Conservation (phyloP, 352 stramenopile species). For the Globisporangium okanoganense region DNA sequence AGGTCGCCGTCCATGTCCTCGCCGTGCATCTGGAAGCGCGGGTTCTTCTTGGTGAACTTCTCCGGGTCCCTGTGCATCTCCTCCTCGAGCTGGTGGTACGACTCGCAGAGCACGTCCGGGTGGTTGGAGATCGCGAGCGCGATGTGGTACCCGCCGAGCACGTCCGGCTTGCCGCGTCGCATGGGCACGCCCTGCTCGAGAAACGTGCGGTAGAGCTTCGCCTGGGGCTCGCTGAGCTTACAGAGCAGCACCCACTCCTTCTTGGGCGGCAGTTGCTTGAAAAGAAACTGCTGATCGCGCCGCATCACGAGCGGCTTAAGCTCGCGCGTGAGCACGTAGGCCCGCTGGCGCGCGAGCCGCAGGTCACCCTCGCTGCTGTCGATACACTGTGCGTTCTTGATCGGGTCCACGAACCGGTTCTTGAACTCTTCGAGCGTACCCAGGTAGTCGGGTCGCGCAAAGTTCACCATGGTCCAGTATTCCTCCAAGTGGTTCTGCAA, state of each 20-base stretch:
- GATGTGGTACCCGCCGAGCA: conserved; percentile 85
- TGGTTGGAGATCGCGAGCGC: conserved; percentile 88
- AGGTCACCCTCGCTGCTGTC: conserved; percentile 75
- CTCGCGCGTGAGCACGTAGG: conserved; percentile 79
- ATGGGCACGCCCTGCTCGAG: conserved; percentile 57
- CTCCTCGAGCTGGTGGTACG: conserved; percentile 58
- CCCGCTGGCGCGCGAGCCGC: conserved; percentile 60
- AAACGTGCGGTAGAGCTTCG: conserved; percentile 70
- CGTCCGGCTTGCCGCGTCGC: conserved; percentile 51
- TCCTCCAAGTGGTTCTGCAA: conserved; percentile 95
- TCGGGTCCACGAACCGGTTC: conserved; percentile 88
- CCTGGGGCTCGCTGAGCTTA: conserved; percentile 75
- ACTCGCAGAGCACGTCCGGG: conserved; percentile 75
- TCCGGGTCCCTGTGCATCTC: conserved; percentile 31
- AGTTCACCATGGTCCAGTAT: conserved; percentile 93
- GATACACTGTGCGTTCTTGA: conserved; percentile 81
- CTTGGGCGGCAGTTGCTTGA: conserved; percentile 81
- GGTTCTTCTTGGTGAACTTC: conserved; percentile 30
- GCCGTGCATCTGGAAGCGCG: conserved; percentile 24
- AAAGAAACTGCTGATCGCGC: conserved; percentile 83
- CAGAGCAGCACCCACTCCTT: conserved; percentile 87
- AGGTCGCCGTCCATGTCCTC: conserved; percentile 62
- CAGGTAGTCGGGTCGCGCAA: conserved; percentile 78
- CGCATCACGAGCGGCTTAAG: conserved; percentile 81
- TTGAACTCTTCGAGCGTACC: conserved; percentile 86